These are phyloP conservation scores for Podospora anserina DNA, from an alignment of 495 filamentous ascomycete genomes.

Conservation along the genomic window DNA sequence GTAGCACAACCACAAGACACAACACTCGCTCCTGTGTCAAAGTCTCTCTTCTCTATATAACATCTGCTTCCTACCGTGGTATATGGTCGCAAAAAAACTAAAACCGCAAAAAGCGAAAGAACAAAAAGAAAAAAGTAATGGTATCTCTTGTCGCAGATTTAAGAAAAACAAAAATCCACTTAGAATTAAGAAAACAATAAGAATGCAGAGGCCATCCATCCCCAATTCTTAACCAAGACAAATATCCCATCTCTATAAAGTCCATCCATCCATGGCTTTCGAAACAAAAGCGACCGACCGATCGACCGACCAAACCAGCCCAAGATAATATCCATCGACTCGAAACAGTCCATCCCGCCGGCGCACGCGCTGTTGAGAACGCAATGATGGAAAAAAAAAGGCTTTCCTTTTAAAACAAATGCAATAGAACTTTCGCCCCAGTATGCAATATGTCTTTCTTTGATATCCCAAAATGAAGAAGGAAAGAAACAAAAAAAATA, in stretches of 20 bases:
- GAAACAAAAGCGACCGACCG: too few species aligned
- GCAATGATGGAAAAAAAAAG: neutral
- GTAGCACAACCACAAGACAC: neutral
- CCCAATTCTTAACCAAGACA: neutral
- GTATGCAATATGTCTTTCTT: conserved; percentile 7
- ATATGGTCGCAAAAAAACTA: conserved; percentile 1
- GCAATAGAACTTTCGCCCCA: neutral
- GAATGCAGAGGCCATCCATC: neutral
- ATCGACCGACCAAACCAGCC: too few species aligned
- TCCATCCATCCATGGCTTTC: too few species aligned
- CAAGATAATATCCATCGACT: too few species aligned
- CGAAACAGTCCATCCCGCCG: too few species aligned
- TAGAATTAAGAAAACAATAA: neutral
- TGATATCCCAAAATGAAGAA: neutral
- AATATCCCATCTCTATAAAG: neutral
- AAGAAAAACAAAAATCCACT: neutral
- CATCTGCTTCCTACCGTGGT: conserved; percentile 16
- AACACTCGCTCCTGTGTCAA: conserved; percentile 2
- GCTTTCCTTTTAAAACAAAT: neutral
- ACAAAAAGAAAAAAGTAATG: neutral
- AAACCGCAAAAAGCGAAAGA: neutral
- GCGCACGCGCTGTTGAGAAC: neutral
- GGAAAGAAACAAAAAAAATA: neutral
- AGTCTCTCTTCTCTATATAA: neutral
- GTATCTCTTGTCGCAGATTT: neutral